Percentiles rank a stretch among this genome's conserved stretches.
These are phyloP conservation scores for Aaosphaeria arxii DNA, from an alignment of 2,329 filamentous ascomycete species.

Conservation along the genomic window DNA sequence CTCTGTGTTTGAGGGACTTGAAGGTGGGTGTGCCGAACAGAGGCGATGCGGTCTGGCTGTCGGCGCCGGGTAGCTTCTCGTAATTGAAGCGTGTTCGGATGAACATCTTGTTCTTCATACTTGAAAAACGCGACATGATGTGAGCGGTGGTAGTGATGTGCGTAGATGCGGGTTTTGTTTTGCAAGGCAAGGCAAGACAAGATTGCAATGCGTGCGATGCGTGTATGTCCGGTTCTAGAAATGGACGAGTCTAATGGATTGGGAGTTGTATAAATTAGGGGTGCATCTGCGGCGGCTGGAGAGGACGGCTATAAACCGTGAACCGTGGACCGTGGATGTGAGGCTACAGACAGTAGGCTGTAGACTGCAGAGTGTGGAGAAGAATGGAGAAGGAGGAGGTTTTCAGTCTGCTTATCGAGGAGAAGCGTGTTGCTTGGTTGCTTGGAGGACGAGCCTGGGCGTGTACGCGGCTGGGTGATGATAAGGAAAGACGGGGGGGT, in stretches of 20 bases:
- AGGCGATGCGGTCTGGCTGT: slow-evolving; percentile 40
- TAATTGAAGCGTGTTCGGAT: slow-evolving; percentile 44
- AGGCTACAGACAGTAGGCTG: background rate
- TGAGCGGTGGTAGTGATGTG: slow-evolving; percentile 23
- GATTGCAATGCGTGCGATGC: background rate
- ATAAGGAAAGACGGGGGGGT: no score
- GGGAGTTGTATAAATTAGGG: no score
- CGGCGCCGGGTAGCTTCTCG: slow-evolving; percentile 43
- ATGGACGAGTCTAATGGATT: background rate
- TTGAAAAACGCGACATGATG: slow-evolving; percentile 32
- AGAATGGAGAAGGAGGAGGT: background rate
- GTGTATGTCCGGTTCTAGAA: background rate
- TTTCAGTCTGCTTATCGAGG: no score
- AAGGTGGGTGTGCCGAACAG: slow-evolving; percentile 33
- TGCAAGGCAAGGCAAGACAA: background rate
- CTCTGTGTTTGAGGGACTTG: slow-evolving; percentile 34
- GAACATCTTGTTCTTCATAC: slow-evolving; percentile 47
- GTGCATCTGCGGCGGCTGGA: no score
- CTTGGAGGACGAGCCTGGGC: no score
- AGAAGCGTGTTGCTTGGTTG: no score
- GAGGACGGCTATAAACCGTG: no score
- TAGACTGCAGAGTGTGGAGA: background rate
- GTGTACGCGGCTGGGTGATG: no score
- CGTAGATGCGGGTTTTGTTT: slow-evolving; percentile 4
- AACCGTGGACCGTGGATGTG: no score